These are phyloP conservation scores for Tilletia setariae DNA, from an alignment of 1,284 basidiomycete genomes.

Conservation along the genomic window DNA sequence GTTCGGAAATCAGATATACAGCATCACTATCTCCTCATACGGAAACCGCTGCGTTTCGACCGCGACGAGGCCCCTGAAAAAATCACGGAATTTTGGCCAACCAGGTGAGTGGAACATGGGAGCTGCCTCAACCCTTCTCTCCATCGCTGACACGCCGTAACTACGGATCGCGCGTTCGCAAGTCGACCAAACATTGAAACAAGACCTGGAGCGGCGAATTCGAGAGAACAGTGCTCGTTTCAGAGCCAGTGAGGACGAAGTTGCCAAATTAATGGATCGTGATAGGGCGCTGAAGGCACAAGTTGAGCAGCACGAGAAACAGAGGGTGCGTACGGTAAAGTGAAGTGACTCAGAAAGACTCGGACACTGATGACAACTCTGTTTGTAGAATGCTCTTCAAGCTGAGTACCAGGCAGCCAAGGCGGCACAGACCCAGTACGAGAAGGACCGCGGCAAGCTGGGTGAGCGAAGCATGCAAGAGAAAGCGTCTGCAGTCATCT, in stretches of 20 bases:
- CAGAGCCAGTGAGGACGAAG: neutral
- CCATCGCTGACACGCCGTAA: neutral
- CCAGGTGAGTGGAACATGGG: constrained; percentile 7
- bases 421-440: neutral
- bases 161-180: neutral
- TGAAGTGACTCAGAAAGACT: too few relatives aligned
- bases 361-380: neutral
- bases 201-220: constrained; percentile 24
- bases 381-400: neutral
- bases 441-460: neutral
- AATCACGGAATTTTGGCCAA: constrained; percentile 45
- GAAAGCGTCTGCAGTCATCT: too few relatives aligned
- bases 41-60: constrained; percentile 63
- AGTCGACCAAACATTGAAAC: constrained; percentile 39
- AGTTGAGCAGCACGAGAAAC: neutral
- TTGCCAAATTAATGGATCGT: neutral
- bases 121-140: neutral
- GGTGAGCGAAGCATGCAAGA: neutral
- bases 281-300: neutral
- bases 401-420: neutral
- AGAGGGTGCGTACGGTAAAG: neutral
- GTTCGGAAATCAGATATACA: constrained; percentile 64
- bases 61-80: constrained; percentile 61
- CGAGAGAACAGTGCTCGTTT: constrained; percentile 20
- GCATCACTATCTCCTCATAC: constrained; percentile 69